These are phyloP conservation scores for Chalciporus piperatus DNA, from an alignment of 768 basidiomycete species.

Conservation along the genomic window DNA sequence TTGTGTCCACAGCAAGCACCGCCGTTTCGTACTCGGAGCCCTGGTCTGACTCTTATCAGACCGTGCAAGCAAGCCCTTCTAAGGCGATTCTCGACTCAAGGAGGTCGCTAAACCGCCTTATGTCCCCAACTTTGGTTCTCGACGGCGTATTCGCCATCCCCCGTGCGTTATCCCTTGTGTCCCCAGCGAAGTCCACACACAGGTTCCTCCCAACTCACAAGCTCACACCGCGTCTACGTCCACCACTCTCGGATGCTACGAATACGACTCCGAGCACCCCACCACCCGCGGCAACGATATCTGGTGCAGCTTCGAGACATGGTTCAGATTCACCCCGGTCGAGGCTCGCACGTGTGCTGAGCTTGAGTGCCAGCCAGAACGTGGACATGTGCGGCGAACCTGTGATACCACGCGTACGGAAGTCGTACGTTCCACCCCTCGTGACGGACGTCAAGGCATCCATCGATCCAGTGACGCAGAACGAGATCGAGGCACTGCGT, in stretches of 20 bases:
- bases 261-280: neutral
- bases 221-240: neutral
- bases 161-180: neutral
- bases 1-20: neutral
- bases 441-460: conserved; percentile 2
- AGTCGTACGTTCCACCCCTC: neutral
- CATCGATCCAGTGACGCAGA: neutral
- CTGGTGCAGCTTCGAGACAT: neutral
- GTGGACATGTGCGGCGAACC: neutral
- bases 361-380: neutral
- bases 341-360: conserved; percentile 21
- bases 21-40: neutral
- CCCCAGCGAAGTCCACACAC: neutral
- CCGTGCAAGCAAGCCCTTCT: neutral
- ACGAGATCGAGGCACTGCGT: conserved; percentile 10
- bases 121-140: conserved; percentile 15
- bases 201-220: conserved; percentile 5
- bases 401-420: neutral
- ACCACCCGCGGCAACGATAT: neutral
- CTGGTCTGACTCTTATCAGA: neutral
- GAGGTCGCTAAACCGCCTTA: neutral
- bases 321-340: conserved; percentile 17
- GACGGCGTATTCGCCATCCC: conserved; percentile 24
- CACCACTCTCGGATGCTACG: neutral
- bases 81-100: neutral